Base-by-base conservation (phyloP, 2,329 filamentous ascomycete species). In the Davidsoniella eucalypti region DNA sequence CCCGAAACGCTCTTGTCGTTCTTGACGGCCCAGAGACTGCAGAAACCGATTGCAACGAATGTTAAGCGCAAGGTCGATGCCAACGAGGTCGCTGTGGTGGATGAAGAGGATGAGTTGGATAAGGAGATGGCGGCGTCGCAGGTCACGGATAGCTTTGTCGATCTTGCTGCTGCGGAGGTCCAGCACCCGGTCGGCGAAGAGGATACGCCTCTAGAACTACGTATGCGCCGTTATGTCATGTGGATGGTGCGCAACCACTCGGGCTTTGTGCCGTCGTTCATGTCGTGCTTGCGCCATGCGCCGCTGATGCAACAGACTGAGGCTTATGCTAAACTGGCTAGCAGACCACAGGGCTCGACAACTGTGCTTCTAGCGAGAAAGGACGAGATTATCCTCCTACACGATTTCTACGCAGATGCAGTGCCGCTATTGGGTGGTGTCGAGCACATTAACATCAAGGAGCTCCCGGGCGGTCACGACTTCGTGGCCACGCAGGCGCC, bases 251-350 rank as follows among this genome's bases (percentile, higher is more conserved):
- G 63, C 7, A 56, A 73, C 57, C 76, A 80, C 60, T 56, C 60
- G 6, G 77, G 76, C 9, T 80, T 80, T 59, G 68, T 80, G 10
- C 68, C 68, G 6, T 69, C 75, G 7, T 80, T 80, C 59, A 73
- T 78, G 66, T 73, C 70, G 45, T 73, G 71, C 44, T 66, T 80
- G 50, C 67, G 69, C 42, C 63, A 71, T 55, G 72, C 70, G 9
- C 75, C 75, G 8, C 64, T 80, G 50, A 68, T 69, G 48, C 67
- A 65, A 9, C 72, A 77, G 61, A 65, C 73, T 16, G 65, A 66
- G 17, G 65, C 65, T 29, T 80, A 74, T 72, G 58, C 58, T 38
- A 60, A 62, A 52, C 62, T 81, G 5, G 66, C 67, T 1, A 56
- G 56, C 48, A 63, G 70, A 33, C 57, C 61, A 48, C 58, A 64